phyloP scores from a whole-genome alignment of 106 monocot genomes.

The Dioscorea alata region DNA sequence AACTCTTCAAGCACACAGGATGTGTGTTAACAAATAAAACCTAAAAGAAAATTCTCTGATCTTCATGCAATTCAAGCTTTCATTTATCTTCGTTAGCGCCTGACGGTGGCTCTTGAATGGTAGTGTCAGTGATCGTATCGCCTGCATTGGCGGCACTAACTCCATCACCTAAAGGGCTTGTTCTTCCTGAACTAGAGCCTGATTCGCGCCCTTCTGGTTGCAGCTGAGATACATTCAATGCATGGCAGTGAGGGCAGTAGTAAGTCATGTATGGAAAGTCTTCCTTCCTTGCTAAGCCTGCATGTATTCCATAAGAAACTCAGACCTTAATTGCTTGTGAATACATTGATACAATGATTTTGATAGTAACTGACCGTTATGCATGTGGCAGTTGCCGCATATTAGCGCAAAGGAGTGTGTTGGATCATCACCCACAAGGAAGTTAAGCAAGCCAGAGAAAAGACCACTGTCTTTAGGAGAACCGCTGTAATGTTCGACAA shows the following conservation, averaged over 20 bases:
- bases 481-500: constrained; percentile 51
- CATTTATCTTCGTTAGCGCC: not conserved
- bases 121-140: constrained; percentile 5
- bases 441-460: constrained; percentile 68
- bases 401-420: constrained; percentile 87
- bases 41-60: no score
- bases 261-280: constrained; percentile 81
- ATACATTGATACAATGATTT: no score
- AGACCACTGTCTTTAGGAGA: constrained; percentile 48
- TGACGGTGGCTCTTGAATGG: constrained; percentile 20
- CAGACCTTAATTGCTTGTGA: no score
- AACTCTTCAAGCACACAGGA: no score
- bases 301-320: not conserved
- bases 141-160: constrained; percentile 11
- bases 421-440: constrained; percentile 95
- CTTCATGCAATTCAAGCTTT: not conserved
- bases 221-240: constrained; percentile 48
- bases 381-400: constrained; percentile 82
- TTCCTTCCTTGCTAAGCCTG: constrained; percentile 91
- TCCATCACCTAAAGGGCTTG: constrained; percentile 9
- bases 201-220: constrained; percentile 32
- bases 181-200: constrained; percentile 15
- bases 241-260: constrained; percentile 86
- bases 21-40: no score
- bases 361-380: constrained; percentile 41